Percentiles rank a stretch among this genome's conserved stretches.
Evolutionary conservation across 495 filamentous ascomycete genomes (phyloP).

Genomic region (Monascus purpureus): DNA sequence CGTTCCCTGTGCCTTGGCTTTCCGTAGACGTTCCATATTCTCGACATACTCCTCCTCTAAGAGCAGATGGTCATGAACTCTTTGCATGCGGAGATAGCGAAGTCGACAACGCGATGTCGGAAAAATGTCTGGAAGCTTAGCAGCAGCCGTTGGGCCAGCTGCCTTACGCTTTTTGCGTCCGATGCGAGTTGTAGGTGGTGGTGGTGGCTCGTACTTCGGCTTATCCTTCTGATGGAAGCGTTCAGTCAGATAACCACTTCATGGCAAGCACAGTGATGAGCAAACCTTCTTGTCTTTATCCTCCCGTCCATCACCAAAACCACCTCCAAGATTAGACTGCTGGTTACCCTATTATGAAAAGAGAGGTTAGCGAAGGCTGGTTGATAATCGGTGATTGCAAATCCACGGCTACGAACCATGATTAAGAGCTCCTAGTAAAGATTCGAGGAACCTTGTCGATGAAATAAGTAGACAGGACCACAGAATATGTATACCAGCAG

Average conservation of each 20-base stretch:
- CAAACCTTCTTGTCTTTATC: conserved; percentile 92
- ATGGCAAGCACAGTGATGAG: conserved; percentile 1
- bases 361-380: conserved; percentile 10
- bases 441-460: too few relatives aligned
- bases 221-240: conserved; percentile 70
- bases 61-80: conserved; percentile 91
- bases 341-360: conserved; percentile 43
- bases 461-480: too few relatives aligned
- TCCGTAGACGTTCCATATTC: conserved; percentile 90
- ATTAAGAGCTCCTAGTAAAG: conserved; percentile 6
- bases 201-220: conserved; percentile 97
- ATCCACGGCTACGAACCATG: conserved; percentile 21
- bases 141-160: conserved; percentile 80
- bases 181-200: conserved; percentile 90
- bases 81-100: conserved; percentile 92
- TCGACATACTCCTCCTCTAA: conserved; percentile 98
- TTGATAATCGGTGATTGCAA: conserved; percentile 3
- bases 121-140: conserved; percentile 86
- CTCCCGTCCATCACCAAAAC: conserved; percentile 53
- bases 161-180: conserved; percentile 96
- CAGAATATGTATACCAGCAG: too few relatives aligned
- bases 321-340: conserved; percentile 72
- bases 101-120: conserved; percentile 96
- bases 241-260: conserved; percentile 6
- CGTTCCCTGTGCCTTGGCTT: conserved; percentile 72